These are phyloP conservation scores for Diutina neorugosa DNA, from an alignment of 1,139 yeast genomes.

Conservation along the genomic window DNA sequence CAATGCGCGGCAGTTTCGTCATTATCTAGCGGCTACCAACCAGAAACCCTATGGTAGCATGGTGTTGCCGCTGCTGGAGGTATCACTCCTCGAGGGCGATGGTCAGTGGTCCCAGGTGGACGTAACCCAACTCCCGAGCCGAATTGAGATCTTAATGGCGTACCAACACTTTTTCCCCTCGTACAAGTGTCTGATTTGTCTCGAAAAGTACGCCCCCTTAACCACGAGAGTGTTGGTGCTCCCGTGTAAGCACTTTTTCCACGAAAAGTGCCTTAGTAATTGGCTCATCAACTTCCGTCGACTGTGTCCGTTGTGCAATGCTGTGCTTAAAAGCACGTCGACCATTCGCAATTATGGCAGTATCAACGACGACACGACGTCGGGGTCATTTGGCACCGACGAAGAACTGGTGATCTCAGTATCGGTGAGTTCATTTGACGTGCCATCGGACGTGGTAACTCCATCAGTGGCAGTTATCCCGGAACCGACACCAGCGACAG, in stretches of 20 bases:
- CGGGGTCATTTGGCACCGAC: neutral
- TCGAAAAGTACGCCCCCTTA: slow-evolving; percentile 27
- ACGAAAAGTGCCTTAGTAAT: slow-evolving; percentile 31
- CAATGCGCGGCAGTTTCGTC: slow-evolving; percentile 14
- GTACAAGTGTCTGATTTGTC: slow-evolving; percentile 35
- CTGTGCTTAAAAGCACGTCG: slow-evolving; percentile 5
- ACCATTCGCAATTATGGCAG: neutral
- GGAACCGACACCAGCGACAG: neutral
- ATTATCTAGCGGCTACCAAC: slow-evolving; percentile 12
- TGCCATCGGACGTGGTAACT: neutral
- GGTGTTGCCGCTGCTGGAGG: neutral
- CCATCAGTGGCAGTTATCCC: neutral
- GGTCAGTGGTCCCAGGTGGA: neutral
- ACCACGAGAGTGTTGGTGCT: slow-evolving; percentile 28
- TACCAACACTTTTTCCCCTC: slow-evolving; percentile 28
- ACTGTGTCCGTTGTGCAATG: slow-evolving; percentile 35
- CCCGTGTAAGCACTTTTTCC: slow-evolving; percentile 33
- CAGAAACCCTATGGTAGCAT: slow-evolving; percentile 5
- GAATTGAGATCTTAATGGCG: slow-evolving; percentile 15
- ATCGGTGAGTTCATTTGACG: neutral
- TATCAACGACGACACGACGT: neutral
- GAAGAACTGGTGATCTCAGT: neutral
- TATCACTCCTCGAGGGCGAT: neutral
- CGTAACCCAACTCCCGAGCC: neutral
- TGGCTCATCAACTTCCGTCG: slow-evolving; percentile 35